phyloP scores from a whole-genome alignment of 352 stramenopile species.

The Halophytophthora batemanensis region DNA sequence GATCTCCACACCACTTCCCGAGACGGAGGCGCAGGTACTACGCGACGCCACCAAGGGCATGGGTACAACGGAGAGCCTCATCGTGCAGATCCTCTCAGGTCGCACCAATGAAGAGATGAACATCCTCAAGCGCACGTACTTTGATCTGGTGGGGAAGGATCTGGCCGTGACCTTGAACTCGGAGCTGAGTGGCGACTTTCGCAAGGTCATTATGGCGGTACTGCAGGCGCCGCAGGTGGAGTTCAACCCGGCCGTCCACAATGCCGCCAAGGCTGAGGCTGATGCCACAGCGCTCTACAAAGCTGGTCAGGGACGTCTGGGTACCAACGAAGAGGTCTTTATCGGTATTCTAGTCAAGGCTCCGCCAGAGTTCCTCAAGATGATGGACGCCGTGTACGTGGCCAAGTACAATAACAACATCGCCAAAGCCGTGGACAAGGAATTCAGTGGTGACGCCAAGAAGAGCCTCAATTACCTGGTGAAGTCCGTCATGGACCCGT shows the following conservation, averaged over 20 bases:
- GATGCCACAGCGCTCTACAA: slow-evolving; percentile 72
- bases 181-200: slow-evolving; percentile 73
- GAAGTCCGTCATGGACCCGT: slow-evolving; percentile 54
- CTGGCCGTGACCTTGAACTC: slow-evolving; percentile 59
- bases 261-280: slow-evolving; percentile 55
- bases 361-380: slow-evolving; percentile 56
- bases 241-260: slow-evolving; percentile 69
- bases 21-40: slow-evolving; percentile 71
- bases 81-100: slow-evolving; percentile 65
- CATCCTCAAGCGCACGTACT: slow-evolving; percentile 81
- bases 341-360: slow-evolving; percentile 56
- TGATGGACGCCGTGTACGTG: slow-evolving; percentile 71
- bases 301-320: slow-evolving; percentile 63
- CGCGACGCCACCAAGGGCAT: slow-evolving; percentile 67
- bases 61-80: slow-evolving; percentile 65
- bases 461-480: slow-evolving; percentile 62
- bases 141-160: slow-evolving; percentile 62
- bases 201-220: slow-evolving; percentile 70
- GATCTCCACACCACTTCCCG: slow-evolving; percentile 66
- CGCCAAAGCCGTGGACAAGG: slow-evolving; percentile 70
- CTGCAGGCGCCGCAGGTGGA: slow-evolving; percentile 45
- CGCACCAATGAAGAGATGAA: slow-evolving; percentile 79
- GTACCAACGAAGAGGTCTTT: slow-evolving; percentile 75
- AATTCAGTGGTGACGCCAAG: slow-evolving; percentile 80
- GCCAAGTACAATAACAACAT: slow-evolving; percentile 83